A percentile compares a stretch with the other conserved stretches of the same genome.
Evolutionary conservation across 73 alveolate species (phyloP).

Genomic region (Paramecium primaurelia): DNA sequence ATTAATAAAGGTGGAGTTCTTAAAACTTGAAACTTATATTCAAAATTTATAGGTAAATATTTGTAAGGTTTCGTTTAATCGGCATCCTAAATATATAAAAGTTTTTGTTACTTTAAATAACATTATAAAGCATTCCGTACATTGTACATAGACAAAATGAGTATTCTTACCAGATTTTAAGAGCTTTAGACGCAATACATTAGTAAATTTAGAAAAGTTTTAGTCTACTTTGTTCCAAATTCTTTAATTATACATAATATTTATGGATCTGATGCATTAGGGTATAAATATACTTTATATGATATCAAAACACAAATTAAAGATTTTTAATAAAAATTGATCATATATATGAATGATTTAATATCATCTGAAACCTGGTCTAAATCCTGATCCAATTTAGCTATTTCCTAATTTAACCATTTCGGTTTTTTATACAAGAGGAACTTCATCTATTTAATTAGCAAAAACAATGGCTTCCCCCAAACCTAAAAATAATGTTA

Average conservation of each 20-base stretch:
- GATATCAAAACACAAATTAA: background rate
- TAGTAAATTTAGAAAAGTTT: background rate
- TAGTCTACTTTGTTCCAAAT: constrained; percentile 4
- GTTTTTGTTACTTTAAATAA: background rate
- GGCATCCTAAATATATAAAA: background rate
- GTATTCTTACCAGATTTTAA: background rate
- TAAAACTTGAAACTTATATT: background rate
- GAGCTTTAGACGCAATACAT: background rate
- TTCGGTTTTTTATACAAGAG: background rate
- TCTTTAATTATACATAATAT: background rate
- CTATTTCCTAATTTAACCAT: background rate
- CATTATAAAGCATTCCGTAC: background rate
- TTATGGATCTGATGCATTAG: background rate
- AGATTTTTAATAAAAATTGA: background rate
- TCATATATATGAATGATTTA: background rate
- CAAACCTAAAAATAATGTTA: background rate
- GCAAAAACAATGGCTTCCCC: constrained; percentile 36
- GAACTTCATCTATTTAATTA: background rate
- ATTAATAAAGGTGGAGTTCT: constrained; percentile 4
- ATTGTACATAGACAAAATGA: background rate
- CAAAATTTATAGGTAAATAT: background rate
- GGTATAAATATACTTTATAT: background rate
- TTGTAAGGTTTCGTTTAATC: background rate
- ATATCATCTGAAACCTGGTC: constrained; percentile 18
- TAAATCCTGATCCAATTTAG: constrained; percentile 21